phyloP scores from a whole-genome alignment of 2,329 filamentous ascomycete species.

The Aspergillus sp. region DNA sequence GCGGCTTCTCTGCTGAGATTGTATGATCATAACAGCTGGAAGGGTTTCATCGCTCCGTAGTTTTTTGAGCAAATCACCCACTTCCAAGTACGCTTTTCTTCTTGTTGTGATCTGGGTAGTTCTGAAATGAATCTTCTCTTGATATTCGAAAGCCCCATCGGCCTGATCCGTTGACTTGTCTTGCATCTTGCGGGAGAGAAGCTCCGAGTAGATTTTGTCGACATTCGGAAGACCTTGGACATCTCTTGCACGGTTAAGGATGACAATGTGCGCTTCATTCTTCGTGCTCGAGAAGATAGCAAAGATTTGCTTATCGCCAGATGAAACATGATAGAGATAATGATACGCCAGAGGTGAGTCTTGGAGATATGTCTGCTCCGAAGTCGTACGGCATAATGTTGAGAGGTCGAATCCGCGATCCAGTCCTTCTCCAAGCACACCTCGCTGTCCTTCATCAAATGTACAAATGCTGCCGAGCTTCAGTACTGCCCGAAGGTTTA shows the following conservation, averaged over 20 bases:
- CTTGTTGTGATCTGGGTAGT: constrained; percentile 84
- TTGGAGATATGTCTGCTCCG: constrained; percentile 73
- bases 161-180: constrained; percentile 69
- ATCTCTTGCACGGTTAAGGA: constrained; percentile 81
- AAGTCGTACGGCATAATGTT: constrained; percentile 66
- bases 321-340: constrained; percentile 88
- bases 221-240: constrained; percentile 86
- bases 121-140: constrained; percentile 81
- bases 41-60: constrained; percentile 80
- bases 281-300: constrained; percentile 84
- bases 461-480: constrained; percentile 89
- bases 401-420: constrained; percentile 91
- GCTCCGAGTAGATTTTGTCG: constrained; percentile 80
- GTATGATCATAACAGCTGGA: constrained; percentile 81
- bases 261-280: constrained; percentile 78
- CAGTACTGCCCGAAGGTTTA: constrained; percentile 82
- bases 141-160: constrained; percentile 82
- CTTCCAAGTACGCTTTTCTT: constrained; percentile 82
- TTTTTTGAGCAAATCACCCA: constrained; percentile 85
- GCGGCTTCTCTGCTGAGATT: constrained; percentile 80
- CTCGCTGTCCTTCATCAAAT: constrained; percentile 86
- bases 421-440: constrained; percentile 86
- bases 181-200: constrained; percentile 62
- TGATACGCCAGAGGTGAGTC: constrained; percentile 76
- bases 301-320: constrained; percentile 90